Percentiles rank a stretch among this genome's conserved stretches.
Evolutionary conservation across 768 basidiomycete genomes (phyloP).

Genomic region (Collybia nuda): DNA sequence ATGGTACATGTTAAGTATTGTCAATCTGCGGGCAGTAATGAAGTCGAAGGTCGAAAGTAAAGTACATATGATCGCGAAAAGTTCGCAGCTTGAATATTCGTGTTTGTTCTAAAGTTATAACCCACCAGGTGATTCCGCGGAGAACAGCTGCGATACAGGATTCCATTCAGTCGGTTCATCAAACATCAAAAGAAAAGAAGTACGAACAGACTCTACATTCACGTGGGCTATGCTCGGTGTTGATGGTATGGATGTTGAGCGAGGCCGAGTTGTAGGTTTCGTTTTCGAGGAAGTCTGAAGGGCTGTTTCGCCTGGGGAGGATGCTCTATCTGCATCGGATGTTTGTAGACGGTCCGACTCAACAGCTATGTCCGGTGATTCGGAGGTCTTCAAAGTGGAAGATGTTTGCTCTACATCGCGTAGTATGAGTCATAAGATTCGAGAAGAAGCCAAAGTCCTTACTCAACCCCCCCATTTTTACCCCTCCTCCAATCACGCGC

Average conservation of each 20-base stretch:
- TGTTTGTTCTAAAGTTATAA: conserved; percentile 18
- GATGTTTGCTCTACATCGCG: neutral
- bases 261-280: conserved; percentile 17
- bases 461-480: conserved; percentile 52
- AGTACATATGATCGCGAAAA: conserved; percentile 4
- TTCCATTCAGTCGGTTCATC: neutral
- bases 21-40: neutral
- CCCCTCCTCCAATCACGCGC: conserved; percentile 79
- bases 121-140: conserved; percentile 41
- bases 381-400: neutral
- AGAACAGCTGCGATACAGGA: conserved; percentile 29
- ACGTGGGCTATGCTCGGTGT: conserved; percentile 24
- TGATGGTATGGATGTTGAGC: conserved; percentile 34
- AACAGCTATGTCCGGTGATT: neutral
- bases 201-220: conserved; percentile 13
- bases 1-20: no score
- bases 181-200: neutral
- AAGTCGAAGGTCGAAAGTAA: conserved; percentile 21
- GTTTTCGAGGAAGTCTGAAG: neutral
- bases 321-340: neutral
- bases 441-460: neutral
- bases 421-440: neutral
- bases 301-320: neutral
- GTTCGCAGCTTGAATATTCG: neutral
- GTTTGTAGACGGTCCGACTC: neutral